Conservation (phyloP, 2,329 filamentous ascomycete genomes). For the Aciculosporium take region DNA sequence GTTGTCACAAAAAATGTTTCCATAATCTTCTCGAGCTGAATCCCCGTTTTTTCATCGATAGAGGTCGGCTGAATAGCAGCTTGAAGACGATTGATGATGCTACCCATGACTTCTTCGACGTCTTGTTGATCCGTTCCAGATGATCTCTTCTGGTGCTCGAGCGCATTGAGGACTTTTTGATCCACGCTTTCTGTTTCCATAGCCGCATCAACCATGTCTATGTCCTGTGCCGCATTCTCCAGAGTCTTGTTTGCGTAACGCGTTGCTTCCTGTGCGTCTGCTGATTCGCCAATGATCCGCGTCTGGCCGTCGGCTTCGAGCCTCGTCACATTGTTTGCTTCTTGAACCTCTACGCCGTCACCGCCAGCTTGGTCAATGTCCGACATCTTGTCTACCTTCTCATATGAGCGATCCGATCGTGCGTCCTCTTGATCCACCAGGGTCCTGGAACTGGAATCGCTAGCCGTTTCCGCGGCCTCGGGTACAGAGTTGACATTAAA, state of each 20-base stretch:
- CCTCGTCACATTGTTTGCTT: constrained; percentile 3
- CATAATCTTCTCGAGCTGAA: constrained; percentile 72
- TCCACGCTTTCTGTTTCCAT: constrained; percentile 26
- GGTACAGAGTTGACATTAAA: constrained; percentile 17
- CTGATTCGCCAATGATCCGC: not conserved
- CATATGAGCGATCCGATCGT: constrained; percentile 20
- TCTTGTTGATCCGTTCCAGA: constrained; percentile 68
- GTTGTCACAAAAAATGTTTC: constrained; percentile 51
- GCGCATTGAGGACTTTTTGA: constrained; percentile 29
- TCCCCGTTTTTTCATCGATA: constrained; percentile 45
- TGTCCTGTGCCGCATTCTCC: constrained; percentile 9
- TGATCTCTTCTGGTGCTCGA: constrained; percentile 30
- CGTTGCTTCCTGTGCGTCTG: not conserved
- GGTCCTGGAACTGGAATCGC: constrained; percentile 37
- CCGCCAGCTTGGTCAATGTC: constrained; percentile 6
- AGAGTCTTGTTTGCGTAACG: not conserved
- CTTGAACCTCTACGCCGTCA: constrained; percentile 5
- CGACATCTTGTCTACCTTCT: constrained; percentile 16
- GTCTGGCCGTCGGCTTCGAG: not conserved
- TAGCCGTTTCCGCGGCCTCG: constrained; percentile 25
- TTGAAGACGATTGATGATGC: constrained; percentile 80
- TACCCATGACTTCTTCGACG: constrained; percentile 89
- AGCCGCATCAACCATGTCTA: constrained; percentile 17
- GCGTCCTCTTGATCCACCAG: constrained; percentile 31
- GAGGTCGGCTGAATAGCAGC: constrained; percentile 67